phyloP scores from a whole-genome alignment of 208 protist genomes.

The Vickermania spadyakhi region DNA sequence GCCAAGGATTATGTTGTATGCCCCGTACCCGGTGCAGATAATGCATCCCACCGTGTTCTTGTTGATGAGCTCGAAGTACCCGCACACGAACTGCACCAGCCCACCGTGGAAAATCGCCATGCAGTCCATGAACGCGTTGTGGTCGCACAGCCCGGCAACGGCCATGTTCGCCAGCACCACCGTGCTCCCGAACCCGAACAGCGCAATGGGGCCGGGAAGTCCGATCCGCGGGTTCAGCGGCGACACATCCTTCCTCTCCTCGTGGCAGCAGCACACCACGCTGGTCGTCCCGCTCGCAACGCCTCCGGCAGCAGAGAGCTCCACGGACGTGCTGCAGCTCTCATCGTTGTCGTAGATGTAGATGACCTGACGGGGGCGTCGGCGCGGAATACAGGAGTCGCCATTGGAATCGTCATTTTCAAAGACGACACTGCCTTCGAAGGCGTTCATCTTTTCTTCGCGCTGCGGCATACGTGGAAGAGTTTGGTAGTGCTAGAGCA shows the following conservation, averaged over 20 bases:
- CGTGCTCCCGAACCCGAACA: conserved; percentile 38
- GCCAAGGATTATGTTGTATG: conserved; percentile 17
- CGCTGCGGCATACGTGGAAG: no score
- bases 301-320: not conserved
- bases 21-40: conserved; percentile 25
- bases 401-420: not conserved
- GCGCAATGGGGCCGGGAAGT: conserved; percentile 20
- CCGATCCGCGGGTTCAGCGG: conserved; percentile 18
- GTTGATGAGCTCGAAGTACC: conserved; percentile 33
- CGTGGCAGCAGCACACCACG: conserved; percentile 3
- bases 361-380: conserved; percentile 10
- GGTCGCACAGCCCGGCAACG: conserved; percentile 11
- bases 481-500: no score
- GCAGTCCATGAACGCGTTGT: conserved; percentile 22
- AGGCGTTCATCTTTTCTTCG: not conserved
- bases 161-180: conserved; percentile 23
- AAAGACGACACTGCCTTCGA: not conserved
- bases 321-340: not conserved
- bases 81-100: conserved; percentile 21
- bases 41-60: conserved; percentile 29
- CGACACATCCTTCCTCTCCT: conserved; percentile 8
- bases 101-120: conserved; percentile 28
- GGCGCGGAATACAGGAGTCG: not conserved
- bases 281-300: not conserved
- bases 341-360: conserved; percentile 11